Evolutionary conservation across 257 asterid genomes (phyloP).

Genomic region (Solanum infundibuliforme): DNA sequence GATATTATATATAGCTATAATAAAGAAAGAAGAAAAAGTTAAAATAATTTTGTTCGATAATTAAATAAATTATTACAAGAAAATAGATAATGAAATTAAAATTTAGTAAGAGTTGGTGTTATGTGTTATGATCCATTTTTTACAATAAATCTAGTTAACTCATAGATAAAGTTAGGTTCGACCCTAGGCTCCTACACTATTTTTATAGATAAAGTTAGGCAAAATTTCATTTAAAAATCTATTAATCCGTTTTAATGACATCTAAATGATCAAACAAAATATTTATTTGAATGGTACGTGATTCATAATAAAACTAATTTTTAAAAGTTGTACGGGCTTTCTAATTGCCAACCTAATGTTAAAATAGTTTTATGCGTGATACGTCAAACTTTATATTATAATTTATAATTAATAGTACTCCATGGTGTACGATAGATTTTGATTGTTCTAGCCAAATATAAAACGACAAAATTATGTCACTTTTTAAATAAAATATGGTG

Average conservation of each 20-base stretch:
- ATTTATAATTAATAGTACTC: not conserved
- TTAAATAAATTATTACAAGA: not conserved
- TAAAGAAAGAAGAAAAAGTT: not conserved
- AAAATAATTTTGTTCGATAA: not conserved
- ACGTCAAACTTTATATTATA: not conserved
- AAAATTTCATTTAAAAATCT: not conserved
- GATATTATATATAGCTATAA: not conserved
- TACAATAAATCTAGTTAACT: not conserved
- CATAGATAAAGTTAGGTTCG: no score
- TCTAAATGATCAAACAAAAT: not conserved
- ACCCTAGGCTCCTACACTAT: not conserved
- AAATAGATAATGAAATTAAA: not conserved
- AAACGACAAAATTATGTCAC: not conserved
- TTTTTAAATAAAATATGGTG: not conserved
- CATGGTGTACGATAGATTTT: not conserved
- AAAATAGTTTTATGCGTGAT: not conserved
- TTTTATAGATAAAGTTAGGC: no score
- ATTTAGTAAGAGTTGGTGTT: not conserved
- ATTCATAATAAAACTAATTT: not conserved
- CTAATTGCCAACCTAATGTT: not conserved
- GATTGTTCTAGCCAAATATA: not conserved
- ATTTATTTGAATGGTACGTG: not conserved
- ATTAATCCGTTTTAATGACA: not conserved
- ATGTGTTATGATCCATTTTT: not conserved
- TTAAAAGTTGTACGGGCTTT: not conserved